Percentiles rank a stretch among this genome's conserved stretches.
phyloP scores from a whole-genome alignment of 108 stramenopile genomes.

The Nitzschia inconspicua region DNA sequence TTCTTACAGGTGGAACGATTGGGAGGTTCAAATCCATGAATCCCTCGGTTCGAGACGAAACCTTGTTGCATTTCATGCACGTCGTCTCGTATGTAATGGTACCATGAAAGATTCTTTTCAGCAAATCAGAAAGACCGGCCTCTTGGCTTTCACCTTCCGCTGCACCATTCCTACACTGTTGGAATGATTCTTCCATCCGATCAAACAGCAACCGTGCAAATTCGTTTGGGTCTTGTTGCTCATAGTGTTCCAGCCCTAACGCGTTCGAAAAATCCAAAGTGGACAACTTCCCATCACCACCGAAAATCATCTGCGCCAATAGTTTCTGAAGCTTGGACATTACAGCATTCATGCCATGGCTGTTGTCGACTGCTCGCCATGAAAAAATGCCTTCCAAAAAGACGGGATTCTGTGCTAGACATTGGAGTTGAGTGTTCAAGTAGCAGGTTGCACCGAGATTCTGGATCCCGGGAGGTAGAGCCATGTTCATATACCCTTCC shows the following conservation, averaged over 20 bases:
- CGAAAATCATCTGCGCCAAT: conserved; percentile 61
- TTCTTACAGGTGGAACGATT: conserved; percentile 40
- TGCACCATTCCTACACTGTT: conserved; percentile 30
- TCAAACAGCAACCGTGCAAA: conserved; percentile 82
- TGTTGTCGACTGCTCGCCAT: conserved; percentile 38
- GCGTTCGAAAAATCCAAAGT: conserved; percentile 71
- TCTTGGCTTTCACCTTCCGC: conserved; percentile 6
- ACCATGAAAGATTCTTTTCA: conserved; percentile 69
- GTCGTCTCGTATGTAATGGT: conserved; percentile 53
- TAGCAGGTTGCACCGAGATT: conserved; percentile 91
- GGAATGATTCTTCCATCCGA: conserved; percentile 77
- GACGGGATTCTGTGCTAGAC: conserved; percentile 75
- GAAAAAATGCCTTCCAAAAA: conserved; percentile 75
- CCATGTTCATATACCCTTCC: neutral
- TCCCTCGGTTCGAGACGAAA: conserved; percentile 49
- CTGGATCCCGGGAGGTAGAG: conserved; percentile 68
- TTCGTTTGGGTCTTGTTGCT: conserved; percentile 92
- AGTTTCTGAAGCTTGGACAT: conserved; percentile 58
- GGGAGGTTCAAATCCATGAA: conserved; percentile 77
- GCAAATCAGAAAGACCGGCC: conserved; percentile 34
- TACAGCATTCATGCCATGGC: conserved; percentile 53
- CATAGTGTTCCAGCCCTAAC: conserved; percentile 66
- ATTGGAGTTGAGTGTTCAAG: conserved; percentile 86
- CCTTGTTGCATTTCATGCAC: conserved; percentile 47
- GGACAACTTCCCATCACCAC: conserved; percentile 45